Evolutionary conservation across 306 rosid species (phyloP), one percentile per base, ranked within the genome.

Genomic region (Calophaca sinica): DNA sequence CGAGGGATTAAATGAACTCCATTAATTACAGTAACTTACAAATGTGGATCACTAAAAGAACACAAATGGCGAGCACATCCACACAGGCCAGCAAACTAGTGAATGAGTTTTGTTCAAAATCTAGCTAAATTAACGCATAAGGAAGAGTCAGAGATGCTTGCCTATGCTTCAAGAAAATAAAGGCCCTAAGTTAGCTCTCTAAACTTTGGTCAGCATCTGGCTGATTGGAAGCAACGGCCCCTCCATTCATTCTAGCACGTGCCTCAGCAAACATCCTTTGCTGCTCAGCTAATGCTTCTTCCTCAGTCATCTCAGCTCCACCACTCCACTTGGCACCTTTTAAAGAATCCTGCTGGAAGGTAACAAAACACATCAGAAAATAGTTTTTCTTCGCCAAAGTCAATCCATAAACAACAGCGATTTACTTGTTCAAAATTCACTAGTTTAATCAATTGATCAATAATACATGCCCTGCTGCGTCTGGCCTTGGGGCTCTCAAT

Each of bases 251-350:
- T 83, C 99, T 86, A 4, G 99, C 99, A 10, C 98, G 97, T 12
- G 99, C 99, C 90, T 96, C 99, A 2, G 99, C 99, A 84, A 96
- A 96, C 99, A 96, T 96, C 88, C 99, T 86, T 85, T 96, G 99
- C 82, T 96, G 99, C 89, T 96, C 99, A 3, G 94, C 96, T 84
- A 96, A 82, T 54, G 99, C 99, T 84, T 96, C 94, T 86, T 96
- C 99, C 87, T 96, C 98, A 0, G 99, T 92, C 99, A 96, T 96
- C 87, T 89, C 97, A 3, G 93, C 94, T 35, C 90, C 93, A 15
- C 88, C 89, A 75, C 89, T 91, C 96, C 91, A 92, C 88, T 96
- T 96, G 20, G 88, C 96, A 62, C 91, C 93, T 80, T 87, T 96
- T 82, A 87, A 74, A n/a, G 91, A 63, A 79, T 96, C 99, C 77